phyloP scores from a whole-genome alignment of 1,284 basidiomycete genomes.

The Quambalaria eucalypti region DNA sequence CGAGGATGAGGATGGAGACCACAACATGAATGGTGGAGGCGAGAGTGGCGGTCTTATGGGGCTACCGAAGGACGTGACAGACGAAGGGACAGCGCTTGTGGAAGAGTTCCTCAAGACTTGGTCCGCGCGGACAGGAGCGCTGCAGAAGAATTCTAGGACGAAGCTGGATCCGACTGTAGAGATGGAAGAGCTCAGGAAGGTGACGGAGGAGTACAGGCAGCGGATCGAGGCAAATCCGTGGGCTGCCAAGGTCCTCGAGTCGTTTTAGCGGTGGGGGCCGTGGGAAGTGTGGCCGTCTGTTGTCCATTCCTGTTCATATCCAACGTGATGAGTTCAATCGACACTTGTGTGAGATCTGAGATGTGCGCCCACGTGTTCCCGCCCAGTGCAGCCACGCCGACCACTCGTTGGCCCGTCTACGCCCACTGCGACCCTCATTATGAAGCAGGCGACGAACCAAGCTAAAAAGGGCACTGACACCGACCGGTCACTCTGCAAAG shows the following conservation, averaged over 20 bases:
- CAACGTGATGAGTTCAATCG: too few relatives aligned
- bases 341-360: too few relatives aligned
- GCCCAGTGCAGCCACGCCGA: too few relatives aligned
- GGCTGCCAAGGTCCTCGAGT: constrained; percentile 58
- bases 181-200: constrained; percentile 59
- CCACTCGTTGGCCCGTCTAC: too few relatives aligned
- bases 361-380: too few relatives aligned
- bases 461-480: too few relatives aligned
- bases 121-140: constrained; percentile 48
- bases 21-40: neutral
- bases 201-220: constrained; percentile 61
- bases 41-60: neutral
- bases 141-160: constrained; percentile 39
- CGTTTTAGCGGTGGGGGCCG: too few relatives aligned
- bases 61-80: constrained; percentile 53
- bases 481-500: too few relatives aligned
- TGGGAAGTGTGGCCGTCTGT: too few relatives aligned
- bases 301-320: too few relatives aligned
- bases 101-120: constrained; percentile 71
- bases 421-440: too few relatives aligned
- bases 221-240: constrained; percentile 68
- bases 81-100: constrained; percentile 71
- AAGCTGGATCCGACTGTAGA: constrained; percentile 53
- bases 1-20: constrained; percentile 2
- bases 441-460: too few relatives aligned